phyloP scores from a whole-genome alignment of 139 green algal species.

The Coelastrella sp. region DNA sequence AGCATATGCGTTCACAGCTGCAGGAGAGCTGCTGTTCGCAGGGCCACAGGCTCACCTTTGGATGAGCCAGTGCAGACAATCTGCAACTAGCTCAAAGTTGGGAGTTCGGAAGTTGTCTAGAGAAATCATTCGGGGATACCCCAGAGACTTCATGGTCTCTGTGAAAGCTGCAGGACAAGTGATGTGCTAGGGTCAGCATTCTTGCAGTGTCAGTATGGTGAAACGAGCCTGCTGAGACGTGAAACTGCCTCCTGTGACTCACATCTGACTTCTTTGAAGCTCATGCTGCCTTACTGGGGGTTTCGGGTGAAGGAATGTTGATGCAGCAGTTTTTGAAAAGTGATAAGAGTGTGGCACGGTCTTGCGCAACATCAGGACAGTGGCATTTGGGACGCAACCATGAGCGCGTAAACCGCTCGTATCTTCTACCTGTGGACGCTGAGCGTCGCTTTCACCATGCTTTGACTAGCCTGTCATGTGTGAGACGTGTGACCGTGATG shows the following conservation, averaged over 20 bases:
- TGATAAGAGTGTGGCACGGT: too few relatives aligned
- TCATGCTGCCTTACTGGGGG: constrained; percentile 48
- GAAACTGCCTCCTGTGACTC: constrained; percentile 25
- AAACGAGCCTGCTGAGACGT: too few relatives aligned
- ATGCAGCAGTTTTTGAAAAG: too few relatives aligned
- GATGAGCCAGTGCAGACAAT: constrained; percentile 86
- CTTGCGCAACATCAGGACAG: too few relatives aligned
- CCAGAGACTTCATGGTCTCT: constrained; percentile 83
- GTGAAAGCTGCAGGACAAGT: constrained; percentile 72
- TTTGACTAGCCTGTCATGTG: background rate
- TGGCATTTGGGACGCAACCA: too few relatives aligned
- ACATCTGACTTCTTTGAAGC: constrained; percentile 71
- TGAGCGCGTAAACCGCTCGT: too few relatives aligned
- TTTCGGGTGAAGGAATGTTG: too few relatives aligned
- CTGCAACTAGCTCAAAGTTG: constrained; percentile 92
- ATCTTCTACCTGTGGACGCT: too few relatives aligned
- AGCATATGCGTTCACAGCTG: background rate
- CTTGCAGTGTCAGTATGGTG: background rate
- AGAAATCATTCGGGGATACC: constrained; percentile 80
- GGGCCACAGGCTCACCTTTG: background rate
- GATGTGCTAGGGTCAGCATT: background rate
- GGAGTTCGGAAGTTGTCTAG: constrained; percentile 84
- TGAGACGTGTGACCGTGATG: background rate
- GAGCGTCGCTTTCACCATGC: too few relatives aligned
- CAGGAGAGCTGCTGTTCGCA: background rate